Percentiles rank a stretch among this genome's conserved stretches.
Evolutionary conservation across 2,329 filamentous ascomycete genomes (phyloP).

Genomic region (Penicillium digitatum): DNA sequence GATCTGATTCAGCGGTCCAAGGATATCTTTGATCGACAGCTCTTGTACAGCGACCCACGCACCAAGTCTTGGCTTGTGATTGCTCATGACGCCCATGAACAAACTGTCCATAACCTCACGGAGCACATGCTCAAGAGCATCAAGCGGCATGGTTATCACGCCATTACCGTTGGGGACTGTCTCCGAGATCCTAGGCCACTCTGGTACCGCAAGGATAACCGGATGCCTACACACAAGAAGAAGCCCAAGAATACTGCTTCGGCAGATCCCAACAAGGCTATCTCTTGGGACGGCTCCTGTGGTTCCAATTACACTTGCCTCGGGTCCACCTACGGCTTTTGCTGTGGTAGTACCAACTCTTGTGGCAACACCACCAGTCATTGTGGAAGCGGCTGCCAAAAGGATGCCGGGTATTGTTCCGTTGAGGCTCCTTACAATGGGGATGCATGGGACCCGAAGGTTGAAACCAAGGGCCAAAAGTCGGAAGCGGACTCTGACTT

Average conservation of each 20-base stretch:
- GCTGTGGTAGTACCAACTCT: slow-evolving; percentile 28
- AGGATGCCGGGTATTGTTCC: slow-evolving; percentile 29
- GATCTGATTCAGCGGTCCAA: slow-evolving; percentile 39
- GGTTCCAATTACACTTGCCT: slow-evolving; percentile 33
- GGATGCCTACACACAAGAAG: slow-evolving; percentile 16
- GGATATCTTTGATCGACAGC: slow-evolving; percentile 37
- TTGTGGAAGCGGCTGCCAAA: slow-evolving; percentile 33
- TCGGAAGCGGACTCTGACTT: slow-evolving; percentile 19
- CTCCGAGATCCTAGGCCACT: slow-evolving; percentile 37
- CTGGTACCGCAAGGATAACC: slow-evolving; percentile 43
- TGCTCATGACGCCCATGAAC: slow-evolving; percentile 43
- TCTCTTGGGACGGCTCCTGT: slow-evolving; percentile 36
- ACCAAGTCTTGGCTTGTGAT: slow-evolving; percentile 41
- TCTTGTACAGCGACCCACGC: slow-evolving; percentile 24
- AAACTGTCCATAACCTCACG: slow-evolving; percentile 43
- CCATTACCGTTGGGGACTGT: slow-evolving; percentile 46
- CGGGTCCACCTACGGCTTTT: slow-evolving; percentile 35
- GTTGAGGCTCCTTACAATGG: slow-evolving; percentile 19
- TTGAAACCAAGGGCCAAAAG: slow-evolving; percentile 8
- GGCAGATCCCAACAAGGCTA: slow-evolving; percentile 18
- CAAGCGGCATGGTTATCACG: slow-evolving; percentile 31
- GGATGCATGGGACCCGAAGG: slow-evolving; percentile 18
- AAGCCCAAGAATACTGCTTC: slow-evolving; percentile 11
- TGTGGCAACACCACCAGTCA: slow-evolving; percentile 33
- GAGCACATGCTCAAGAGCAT: slow-evolving; percentile 38